These are phyloP conservation scores for Pseudoscleropodium purum DNA, from an alignment of 225 moss, liverwort and hornwort genomes.

Conservation along the genomic window DNA sequence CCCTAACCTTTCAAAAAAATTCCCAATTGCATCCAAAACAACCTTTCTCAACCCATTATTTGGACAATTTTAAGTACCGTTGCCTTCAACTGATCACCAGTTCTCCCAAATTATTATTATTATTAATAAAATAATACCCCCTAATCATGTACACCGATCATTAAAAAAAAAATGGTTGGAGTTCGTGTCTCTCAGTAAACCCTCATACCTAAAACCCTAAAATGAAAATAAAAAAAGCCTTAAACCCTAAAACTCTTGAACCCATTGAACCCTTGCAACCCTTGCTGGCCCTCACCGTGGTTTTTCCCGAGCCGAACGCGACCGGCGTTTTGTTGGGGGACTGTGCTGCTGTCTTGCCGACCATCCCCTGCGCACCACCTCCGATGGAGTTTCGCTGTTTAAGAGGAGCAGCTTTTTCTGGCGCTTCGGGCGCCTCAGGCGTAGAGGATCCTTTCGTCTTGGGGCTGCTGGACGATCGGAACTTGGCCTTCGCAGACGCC, in stretches of 20 bases:
- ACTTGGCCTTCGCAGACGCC: conserved; percentile 76
- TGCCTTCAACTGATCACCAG: rapidly evolving
- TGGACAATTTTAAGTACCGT: too few species aligned
- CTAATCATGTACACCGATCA: neutral
- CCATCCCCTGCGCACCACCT: neutral
- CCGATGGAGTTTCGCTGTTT: conserved; percentile 21
- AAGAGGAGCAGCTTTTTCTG: neutral
- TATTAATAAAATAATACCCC: neutral
- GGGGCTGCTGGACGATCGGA: conserved; percentile 63
- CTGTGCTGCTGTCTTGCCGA: neutral
- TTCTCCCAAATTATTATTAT: neutral
- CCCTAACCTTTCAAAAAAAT: too few species aligned
- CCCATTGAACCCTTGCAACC: neutral
- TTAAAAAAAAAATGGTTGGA: neutral
- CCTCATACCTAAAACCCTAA: neutral
- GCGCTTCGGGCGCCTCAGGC: conserved; percentile 35
- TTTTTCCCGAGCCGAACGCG: neutral
- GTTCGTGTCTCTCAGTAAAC: neutral
- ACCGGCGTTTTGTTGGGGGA: conserved; percentile 2
- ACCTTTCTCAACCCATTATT: neutral
- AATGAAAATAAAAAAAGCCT: neutral
- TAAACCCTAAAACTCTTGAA: neutral
- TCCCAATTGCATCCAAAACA: neutral
- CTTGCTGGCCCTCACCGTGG: neutral
- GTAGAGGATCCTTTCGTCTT: conserved; percentile 7